Conservation (phyloP, 768 basidiomycete species). For the Lactarius sp. region DNA sequence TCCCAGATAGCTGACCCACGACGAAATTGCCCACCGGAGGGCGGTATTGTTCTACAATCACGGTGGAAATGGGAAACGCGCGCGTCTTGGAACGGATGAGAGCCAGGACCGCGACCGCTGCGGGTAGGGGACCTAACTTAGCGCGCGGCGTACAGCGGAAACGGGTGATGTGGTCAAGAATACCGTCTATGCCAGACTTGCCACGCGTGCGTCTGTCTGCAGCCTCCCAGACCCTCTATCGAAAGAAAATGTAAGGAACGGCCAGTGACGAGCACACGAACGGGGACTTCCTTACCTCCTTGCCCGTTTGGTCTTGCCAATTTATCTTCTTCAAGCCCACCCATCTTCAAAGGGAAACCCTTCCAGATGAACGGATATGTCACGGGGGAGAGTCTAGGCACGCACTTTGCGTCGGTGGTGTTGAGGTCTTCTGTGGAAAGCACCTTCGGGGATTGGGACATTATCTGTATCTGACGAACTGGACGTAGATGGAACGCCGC, state of each 20-base stretch:
- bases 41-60: constrained; percentile 89
- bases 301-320: constrained; percentile 75
- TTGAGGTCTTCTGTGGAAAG: constrained; percentile 20
- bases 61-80: constrained; percentile 68
- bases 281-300: constrained; percentile 42
- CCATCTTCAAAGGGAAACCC: constrained; percentile 54
- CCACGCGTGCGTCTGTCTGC: constrained; percentile 80
- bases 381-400: background rate
- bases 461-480: background rate
- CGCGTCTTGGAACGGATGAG: constrained; percentile 70
- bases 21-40: constrained; percentile 77
- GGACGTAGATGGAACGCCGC: background rate
- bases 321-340: constrained; percentile 76
- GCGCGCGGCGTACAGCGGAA: background rate
- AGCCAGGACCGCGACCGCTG: constrained; percentile 83
- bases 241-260: background rate
- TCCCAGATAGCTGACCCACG: constrained; percentile 45
- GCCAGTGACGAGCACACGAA: background rate
- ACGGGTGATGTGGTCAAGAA: background rate
- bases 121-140: background rate
- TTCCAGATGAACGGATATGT: background rate
- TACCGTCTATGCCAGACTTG: constrained; percentile 77
- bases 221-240: constrained; percentile 81
- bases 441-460: constrained; percentile 19
- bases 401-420: constrained; percentile 22